Evolutionary conservation across 306 rosid genomes (phyloP).

Genomic region (Boehmeria nivea): DNA sequence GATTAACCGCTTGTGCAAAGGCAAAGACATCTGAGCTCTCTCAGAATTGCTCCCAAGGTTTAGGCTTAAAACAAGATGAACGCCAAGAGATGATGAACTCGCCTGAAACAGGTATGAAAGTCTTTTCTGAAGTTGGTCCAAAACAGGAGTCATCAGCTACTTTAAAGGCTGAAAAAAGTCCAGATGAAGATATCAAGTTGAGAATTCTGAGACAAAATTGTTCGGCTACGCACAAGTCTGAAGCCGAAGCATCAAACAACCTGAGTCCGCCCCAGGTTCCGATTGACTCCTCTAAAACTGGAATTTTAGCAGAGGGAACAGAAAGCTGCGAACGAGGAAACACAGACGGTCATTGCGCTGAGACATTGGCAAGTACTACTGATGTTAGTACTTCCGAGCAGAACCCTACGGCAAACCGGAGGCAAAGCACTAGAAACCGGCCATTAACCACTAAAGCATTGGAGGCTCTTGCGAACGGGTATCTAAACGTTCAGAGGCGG

Average conservation of each 20-base stretch:
- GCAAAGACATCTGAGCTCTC: slow-evolving; percentile 33
- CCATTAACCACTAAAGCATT: slow-evolving; percentile 65
- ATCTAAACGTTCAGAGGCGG: slow-evolving; percentile 36
- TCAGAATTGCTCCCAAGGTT: slow-evolving; percentile 32
- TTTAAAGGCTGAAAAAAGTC: slow-evolving; percentile 27
- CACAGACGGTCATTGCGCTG: slow-evolving; percentile 19
- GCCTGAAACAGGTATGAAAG: slow-evolving; percentile 29
- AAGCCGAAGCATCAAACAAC: slow-evolving; percentile 17
- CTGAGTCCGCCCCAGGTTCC: slow-evolving; percentile 29
- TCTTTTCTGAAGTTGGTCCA: slow-evolving; percentile 22
- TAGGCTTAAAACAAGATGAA: slow-evolving; percentile 27
- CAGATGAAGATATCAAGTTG: slow-evolving; percentile 22
- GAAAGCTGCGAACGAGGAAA: slow-evolving; percentile 19
- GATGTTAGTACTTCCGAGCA: slow-evolving; percentile 17
- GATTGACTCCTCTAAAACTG: slow-evolving; percentile 24
- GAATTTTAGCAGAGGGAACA: slow-evolving; percentile 11
- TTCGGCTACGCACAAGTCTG: slow-evolving; percentile 23
- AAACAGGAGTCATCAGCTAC: slow-evolving; percentile 23
- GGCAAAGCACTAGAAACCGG: slow-evolving; percentile 73
- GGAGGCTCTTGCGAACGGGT: slow-evolving; percentile 63
- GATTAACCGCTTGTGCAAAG: slow-evolving; percentile 51
- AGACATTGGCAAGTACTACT: slow-evolving; percentile 18
- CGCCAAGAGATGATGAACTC: slow-evolving; percentile 22
- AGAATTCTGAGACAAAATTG: slow-evolving; percentile 11
- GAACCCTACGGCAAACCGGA: slow-evolving; percentile 33